Percentiles rank a stretch among this genome's conserved stretches.
Evolutionary conservation across 495 filamentous ascomycete genomes (phyloP).

Genomic region (Neurospora pannonica): DNA sequence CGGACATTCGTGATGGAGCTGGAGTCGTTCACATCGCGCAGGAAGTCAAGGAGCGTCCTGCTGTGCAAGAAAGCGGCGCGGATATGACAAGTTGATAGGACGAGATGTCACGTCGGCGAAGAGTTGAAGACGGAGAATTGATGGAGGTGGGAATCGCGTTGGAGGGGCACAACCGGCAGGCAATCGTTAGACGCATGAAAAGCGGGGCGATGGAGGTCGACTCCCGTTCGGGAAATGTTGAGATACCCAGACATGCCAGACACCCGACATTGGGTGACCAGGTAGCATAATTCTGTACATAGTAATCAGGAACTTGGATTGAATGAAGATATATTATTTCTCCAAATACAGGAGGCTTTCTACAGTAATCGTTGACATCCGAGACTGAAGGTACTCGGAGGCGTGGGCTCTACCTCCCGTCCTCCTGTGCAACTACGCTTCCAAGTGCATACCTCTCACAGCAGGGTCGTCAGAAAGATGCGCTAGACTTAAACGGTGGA

Average conservation of each 20-base stretch:
- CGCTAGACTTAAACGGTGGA: background rate
- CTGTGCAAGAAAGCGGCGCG: background rate
- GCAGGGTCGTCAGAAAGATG: no score
- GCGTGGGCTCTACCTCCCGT: no score
- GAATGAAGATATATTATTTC: no score
- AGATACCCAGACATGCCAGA: background rate
- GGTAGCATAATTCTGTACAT: background rate
- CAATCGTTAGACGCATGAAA: background rate
- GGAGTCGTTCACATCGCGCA: background rate
- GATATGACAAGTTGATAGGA: background rate
- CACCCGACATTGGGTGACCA: background rate
- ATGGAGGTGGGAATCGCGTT: background rate
- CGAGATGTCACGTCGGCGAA: background rate
- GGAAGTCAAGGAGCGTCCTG: background rate
- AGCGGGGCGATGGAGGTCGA: background rate
- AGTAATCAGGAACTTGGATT: no score
- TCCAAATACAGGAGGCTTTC: no score
- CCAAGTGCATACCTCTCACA: no score
- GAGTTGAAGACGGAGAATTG: background rate
- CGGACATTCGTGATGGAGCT: background rate
- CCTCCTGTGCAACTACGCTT: no score
- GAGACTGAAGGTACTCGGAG: no score
- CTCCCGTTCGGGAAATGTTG: background rate
- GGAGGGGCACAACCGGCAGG: background rate
- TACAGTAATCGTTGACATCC: no score